Evolutionary conservation across 2,329 filamentous ascomycete genomes (phyloP).

Genomic region (Ophiostoma sp.): DNA sequence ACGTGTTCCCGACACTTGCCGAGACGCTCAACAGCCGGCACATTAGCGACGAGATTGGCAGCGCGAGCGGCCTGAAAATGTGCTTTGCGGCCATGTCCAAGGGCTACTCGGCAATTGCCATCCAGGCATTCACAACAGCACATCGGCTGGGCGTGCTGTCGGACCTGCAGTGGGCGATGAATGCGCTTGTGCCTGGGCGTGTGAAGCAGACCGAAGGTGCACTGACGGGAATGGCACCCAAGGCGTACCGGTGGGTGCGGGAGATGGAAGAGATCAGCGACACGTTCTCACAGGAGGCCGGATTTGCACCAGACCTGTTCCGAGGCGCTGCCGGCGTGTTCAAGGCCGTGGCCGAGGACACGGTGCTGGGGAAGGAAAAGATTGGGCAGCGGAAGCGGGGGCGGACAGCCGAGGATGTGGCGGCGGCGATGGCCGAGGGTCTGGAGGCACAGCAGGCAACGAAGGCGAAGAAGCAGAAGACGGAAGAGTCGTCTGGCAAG

Average conservation of each 20-base stretch:
- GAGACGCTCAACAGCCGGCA: constrained; percentile 44
- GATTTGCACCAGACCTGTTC: constrained; percentile 54
- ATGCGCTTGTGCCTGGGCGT: constrained; percentile 43
- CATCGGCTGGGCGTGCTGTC: constrained; percentile 55
- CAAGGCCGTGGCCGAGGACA: constrained; percentile 54
- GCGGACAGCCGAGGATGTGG: constrained; percentile 42
- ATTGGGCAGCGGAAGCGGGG: constrained; percentile 52
- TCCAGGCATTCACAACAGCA: constrained; percentile 67
- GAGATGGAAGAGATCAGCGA: constrained; percentile 72
- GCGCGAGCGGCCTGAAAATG: constrained; percentile 58
- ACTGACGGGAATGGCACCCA: constrained; percentile 55
- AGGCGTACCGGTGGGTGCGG: constrained; percentile 70
- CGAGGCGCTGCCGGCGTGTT: constrained; percentile 57
- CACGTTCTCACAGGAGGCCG: constrained; percentile 61
- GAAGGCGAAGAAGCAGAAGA: not conserved
- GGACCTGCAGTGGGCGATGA: constrained; percentile 53
- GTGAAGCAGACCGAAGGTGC: constrained; percentile 43
- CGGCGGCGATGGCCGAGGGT: constrained; percentile 27
- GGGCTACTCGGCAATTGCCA: constrained; percentile 61
- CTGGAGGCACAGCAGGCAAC: constrained; percentile 27
- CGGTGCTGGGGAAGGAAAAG: constrained; percentile 54
- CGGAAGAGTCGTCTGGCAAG: too few species aligned
- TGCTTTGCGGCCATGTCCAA: constrained; percentile 59
- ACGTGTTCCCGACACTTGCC: constrained; percentile 33
- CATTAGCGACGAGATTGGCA: constrained; percentile 47